phyloP scores from a whole-genome alignment of 2,329 filamentous ascomycete genomes.

The Monascus ruber region DNA sequence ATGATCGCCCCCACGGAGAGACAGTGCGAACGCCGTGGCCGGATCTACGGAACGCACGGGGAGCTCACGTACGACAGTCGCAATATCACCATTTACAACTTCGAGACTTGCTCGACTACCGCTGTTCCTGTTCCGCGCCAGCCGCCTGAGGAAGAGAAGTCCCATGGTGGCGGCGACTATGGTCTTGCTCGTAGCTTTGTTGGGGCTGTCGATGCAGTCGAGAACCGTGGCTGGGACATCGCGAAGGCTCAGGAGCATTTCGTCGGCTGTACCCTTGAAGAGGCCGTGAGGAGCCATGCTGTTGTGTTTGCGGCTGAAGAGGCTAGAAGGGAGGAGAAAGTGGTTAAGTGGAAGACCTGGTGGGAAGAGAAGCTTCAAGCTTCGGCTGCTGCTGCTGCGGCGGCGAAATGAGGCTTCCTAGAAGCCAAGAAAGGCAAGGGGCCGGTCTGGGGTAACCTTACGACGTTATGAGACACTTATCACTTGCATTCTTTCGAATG shows the following conservation, averaged over 20 bases:
- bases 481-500: no score
- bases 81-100: constrained; percentile 65
- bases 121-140: constrained; percentile 49
- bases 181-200: constrained; percentile 76
- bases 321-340: constrained; percentile 56
- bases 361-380: constrained; percentile 49
- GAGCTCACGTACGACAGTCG: constrained; percentile 77
- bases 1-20: constrained; percentile 87
- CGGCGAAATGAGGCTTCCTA: constrained; percentile 1
- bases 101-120: constrained; percentile 45
- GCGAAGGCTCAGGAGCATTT: constrained; percentile 60
- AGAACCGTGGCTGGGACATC: constrained; percentile 56
- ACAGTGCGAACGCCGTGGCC: constrained; percentile 73
- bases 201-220: constrained; percentile 66
- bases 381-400: constrained; percentile 1
- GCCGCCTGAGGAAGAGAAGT: constrained; percentile 43
- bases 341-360: constrained; percentile 67
- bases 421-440: no score
- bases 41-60: constrained; percentile 75
- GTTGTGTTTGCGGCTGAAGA: constrained; percentile 92
- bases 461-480: no score
- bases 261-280: constrained; percentile 74
- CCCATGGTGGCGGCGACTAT: constrained; percentile 67
- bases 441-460: no score
- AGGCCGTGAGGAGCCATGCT: constrained; percentile 79